Percentiles rank a stretch among this genome's conserved stretches.
Conservation (phyloP, 208 protist genomes). For the Trypanosoma rangeli region DNA sequence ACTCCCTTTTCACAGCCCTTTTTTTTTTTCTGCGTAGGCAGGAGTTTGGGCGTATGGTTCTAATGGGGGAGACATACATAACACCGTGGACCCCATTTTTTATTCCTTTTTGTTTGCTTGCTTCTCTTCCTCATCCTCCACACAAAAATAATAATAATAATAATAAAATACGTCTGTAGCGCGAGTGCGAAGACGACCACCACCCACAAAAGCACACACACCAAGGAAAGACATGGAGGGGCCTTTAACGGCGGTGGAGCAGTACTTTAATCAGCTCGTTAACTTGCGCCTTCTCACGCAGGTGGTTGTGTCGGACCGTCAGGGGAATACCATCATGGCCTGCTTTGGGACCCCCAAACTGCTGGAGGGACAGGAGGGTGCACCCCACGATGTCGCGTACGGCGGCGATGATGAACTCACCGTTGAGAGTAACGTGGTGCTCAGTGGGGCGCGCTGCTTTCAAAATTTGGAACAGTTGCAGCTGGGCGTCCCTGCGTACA, state of each 20-base stretch:
- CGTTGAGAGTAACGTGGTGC: slow-evolving; percentile 80
- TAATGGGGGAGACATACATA: no score
- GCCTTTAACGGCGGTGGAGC: slow-evolving; percentile 70
- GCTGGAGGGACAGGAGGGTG: neutral
- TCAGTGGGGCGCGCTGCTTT: slow-evolving; percentile 78
- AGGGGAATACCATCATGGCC: slow-evolving; percentile 77
- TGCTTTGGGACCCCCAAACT: slow-evolving; percentile 47
- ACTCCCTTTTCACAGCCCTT: neutral
- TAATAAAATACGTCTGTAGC: neutral
- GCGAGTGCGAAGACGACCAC: neutral
- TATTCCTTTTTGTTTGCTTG: neutral
- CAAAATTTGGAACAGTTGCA: slow-evolving; percentile 81
- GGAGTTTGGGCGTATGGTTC: no score
- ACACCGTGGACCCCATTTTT: no score
- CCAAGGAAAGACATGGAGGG: slow-evolving; percentile 35
- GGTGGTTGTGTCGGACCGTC: slow-evolving; percentile 76
- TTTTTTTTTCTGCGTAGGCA: neutral
- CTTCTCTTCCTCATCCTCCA: neutral
- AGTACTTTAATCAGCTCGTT: slow-evolving; percentile 89
- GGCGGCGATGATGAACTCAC: slow-evolving; percentile 18
- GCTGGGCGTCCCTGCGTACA: slow-evolving; percentile 61
- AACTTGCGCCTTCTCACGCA: slow-evolving; percentile 75
- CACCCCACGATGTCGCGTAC: slow-evolving; percentile 1
- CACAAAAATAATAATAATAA: no score
- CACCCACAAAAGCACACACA: neutral